Conservation (phyloP, 352 stramenopile genomes). For the Pythium dissotocum region DNA sequence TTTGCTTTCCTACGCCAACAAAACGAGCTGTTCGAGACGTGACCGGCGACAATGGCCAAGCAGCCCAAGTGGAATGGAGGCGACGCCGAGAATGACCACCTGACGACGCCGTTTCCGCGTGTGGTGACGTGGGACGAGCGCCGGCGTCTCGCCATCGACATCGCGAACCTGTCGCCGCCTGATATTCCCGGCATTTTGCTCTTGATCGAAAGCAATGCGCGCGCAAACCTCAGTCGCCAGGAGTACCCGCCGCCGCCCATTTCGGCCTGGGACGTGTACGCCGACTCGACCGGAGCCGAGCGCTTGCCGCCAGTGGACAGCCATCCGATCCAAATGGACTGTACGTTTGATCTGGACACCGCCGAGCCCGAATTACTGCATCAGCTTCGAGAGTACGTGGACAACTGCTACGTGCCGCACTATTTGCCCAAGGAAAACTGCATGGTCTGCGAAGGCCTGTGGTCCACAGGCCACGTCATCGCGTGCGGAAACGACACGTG, state of each 20-base stretch:
- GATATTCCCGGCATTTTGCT: constrained; percentile 69
- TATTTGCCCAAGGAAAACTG: constrained; percentile 78
- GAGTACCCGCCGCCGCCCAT: constrained; percentile 24
- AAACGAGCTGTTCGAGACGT: not conserved
- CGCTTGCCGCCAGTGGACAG: constrained; percentile 13
- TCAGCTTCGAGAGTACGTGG: constrained; percentile 71
- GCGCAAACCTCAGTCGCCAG: constrained; percentile 11
- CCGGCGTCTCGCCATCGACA: constrained; percentile 58
- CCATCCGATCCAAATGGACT: constrained; percentile 51
- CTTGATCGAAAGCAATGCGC: constrained; percentile 38
- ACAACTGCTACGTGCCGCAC: constrained; percentile 77
- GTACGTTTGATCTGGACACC: constrained; percentile 60
- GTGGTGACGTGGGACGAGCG: constrained; percentile 71
- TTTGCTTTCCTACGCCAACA: not conserved
- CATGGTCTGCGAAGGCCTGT: constrained; percentile 76
- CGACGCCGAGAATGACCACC: not conserved
- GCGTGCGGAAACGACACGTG: constrained; percentile 74
- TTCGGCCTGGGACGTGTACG: constrained; percentile 31
- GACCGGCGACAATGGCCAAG: constrained; percentile 24
- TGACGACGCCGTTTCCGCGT: not conserved
- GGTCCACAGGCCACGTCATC: constrained; percentile 72
- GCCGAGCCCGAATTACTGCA: constrained; percentile 52
- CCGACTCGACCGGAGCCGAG: constrained; percentile 15
- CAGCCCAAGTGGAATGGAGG: constrained; percentile 2
- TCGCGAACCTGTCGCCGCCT: constrained; percentile 64